These are phyloP conservation scores for Neonectria magnoliae DNA, from an alignment of 2,329 filamentous ascomycete species.

Conservation along the genomic window DNA sequence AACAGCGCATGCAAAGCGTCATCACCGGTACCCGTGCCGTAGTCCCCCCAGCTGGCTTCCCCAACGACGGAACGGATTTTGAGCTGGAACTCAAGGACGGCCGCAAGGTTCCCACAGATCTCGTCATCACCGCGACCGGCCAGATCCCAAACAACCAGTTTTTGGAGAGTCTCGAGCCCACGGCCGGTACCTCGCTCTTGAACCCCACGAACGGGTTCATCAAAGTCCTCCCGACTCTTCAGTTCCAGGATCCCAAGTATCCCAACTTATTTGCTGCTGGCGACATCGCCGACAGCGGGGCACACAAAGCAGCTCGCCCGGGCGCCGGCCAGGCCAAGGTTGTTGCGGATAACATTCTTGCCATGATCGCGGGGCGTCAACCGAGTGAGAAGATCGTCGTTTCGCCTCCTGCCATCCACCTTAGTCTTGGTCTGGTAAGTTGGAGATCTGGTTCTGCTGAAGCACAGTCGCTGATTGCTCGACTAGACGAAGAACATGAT, in stretches of 20 bases:
- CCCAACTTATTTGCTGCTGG: constrained; percentile 39
- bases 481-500: constrained; percentile 40
- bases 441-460: rapidly evolving
- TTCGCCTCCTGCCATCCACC: constrained; percentile 36
- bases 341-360: constrained; percentile 37
- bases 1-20: constrained; percentile 19
- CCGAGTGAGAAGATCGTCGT: constrained; percentile 25
- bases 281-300: constrained; percentile 40
- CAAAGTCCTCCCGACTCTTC: constrained; percentile 31
- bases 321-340: constrained; percentile 34
- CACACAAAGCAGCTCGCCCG: constrained; percentile 38
- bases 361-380: constrained; percentile 31
- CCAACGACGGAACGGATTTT: constrained; percentile 29
- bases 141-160: constrained; percentile 43
- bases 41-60: constrained; percentile 34
- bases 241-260: constrained; percentile 38
- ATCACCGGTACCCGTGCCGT: constrained; percentile 37
- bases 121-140: constrained; percentile 39
- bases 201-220: constrained; percentile 40
- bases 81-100: constrained; percentile 38
- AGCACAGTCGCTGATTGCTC: background rate
- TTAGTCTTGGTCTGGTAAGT: constrained; percentile 38
- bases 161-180: constrained; percentile 21
- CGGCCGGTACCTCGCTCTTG: constrained; percentile 15
- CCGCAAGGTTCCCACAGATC: constrained; percentile 31